A percentile compares a stretch with the other conserved stretches of the same genome.
Evolutionary conservation across 345 rosid species (phyloP).

Genomic region (Salix caprea): DNA sequence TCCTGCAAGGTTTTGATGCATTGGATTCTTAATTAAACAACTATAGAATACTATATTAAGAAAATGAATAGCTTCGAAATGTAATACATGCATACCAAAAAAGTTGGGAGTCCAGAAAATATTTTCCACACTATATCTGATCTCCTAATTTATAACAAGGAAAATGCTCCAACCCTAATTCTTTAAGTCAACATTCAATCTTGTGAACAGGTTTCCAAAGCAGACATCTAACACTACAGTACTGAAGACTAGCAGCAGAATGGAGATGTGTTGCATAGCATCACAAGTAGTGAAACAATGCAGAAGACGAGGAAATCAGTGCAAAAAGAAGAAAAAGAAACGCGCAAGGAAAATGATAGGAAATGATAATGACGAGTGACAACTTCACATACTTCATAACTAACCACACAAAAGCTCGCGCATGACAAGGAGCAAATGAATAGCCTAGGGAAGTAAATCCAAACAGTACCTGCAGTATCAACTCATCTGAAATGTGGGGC

Average conservation of each 20-base stretch:
- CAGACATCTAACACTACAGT: neutral
- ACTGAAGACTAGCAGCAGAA: neutral
- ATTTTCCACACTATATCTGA: neutral
- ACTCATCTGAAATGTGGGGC: conserved; percentile 88
- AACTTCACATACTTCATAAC: neutral
- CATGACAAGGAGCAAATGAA: neutral
- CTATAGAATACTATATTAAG: neutral
- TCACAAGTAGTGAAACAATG: neutral
- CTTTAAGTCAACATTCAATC: neutral
- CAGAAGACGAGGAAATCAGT: neutral
- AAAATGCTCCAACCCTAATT: neutral
- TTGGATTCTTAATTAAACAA: neutral
- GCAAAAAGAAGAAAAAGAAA: neutral
- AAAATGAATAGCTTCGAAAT: neutral
- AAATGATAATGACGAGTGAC: neutral
- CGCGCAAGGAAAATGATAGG: neutral
- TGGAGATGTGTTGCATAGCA: neutral
- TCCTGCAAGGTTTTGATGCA: conserved; percentile 56
- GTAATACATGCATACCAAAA: neutral
- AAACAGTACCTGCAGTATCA: conserved; percentile 72
- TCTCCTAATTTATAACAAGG: neutral
- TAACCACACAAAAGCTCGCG: neutral
- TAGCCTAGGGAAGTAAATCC: neutral
- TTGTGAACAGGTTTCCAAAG: neutral
- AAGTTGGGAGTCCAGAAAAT: neutral